A percentile compares a stretch with the other conserved stretches of the same genome.
phyloP scores from a whole-genome alignment of 108 stramenopile genomes.

The Pseudonitzschia multiseries region DNA sequence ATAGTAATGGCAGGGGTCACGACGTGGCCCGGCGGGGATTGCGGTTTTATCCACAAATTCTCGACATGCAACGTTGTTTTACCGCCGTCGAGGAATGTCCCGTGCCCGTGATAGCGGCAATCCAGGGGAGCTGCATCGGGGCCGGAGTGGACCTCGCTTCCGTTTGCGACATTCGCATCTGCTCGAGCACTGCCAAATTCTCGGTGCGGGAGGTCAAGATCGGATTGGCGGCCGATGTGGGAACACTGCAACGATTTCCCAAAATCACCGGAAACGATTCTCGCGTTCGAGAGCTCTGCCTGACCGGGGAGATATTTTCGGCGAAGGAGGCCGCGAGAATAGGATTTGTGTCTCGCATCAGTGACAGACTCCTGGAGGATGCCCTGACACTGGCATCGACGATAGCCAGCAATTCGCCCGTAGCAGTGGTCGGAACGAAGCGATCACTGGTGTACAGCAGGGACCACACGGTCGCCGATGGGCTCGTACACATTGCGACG shows the following conservation, averaged over 20 bases:
- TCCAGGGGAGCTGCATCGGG: conserved; percentile 76
- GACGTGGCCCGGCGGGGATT: conserved; percentile 66
- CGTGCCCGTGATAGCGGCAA: conserved; percentile 75
- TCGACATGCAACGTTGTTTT: conserved; percentile 73
- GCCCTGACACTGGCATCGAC: conserved; percentile 45
- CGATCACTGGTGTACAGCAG: conserved; percentile 62
- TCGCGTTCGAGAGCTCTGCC: conserved; percentile 62
- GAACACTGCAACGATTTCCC: conserved; percentile 76
- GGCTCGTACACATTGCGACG: conserved; percentile 67
- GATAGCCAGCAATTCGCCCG: conserved; percentile 64
- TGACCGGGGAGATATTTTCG: conserved; percentile 67
- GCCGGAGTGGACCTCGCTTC: conserved; percentile 71
- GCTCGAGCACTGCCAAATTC: conserved; percentile 52
- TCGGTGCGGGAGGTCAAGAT: conserved; percentile 66
- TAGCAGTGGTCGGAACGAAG: conserved; percentile 75
- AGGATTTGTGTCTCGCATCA: conserved; percentile 67
- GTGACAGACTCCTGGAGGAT: conserved; percentile 24
- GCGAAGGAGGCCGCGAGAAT: conserved; percentile 56
- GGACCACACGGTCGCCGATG: conserved; percentile 73
- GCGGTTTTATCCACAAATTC: conserved; percentile 62
- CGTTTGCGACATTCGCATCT: conserved; percentile 69
- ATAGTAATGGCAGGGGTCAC: neutral
- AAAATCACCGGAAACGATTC: conserved; percentile 71
- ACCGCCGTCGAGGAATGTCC: conserved; percentile 74
- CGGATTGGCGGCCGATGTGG: conserved; percentile 80